Conservation (phyloP, 345 rosid species). For the Kernera saxatilis region DNA sequence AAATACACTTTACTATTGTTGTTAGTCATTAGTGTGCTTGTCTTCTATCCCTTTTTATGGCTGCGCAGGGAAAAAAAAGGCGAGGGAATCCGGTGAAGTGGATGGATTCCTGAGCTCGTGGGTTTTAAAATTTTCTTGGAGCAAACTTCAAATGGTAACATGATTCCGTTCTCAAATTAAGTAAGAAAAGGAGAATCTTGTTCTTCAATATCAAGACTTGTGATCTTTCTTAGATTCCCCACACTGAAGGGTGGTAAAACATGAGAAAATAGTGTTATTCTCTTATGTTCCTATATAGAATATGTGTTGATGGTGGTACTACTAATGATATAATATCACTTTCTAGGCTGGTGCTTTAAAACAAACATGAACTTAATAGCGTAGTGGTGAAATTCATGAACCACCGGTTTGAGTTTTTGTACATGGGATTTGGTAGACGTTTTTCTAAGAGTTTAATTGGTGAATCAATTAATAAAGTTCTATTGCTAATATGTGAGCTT, state of each 20-base stretch:
- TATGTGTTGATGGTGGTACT: background rate
- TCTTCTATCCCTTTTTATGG: background rate
- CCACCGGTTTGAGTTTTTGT: background rate
- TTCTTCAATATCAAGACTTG: slow-evolving; percentile 15
- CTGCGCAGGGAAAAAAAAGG: slow-evolving; percentile 2
- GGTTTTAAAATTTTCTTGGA: slow-evolving; percentile 17
- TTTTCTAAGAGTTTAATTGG: no score
- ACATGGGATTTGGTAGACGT: background rate
- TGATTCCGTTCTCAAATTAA: slow-evolving; percentile 19
- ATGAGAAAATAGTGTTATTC: slow-evolving; percentile 7
- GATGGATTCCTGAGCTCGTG: slow-evolving; percentile 21
- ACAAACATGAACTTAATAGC: background rate
- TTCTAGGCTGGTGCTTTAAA: background rate
- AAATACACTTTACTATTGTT: slow-evolving; percentile 10
- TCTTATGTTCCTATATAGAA: background rate
- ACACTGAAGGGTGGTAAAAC: background rate
- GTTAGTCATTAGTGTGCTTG: background rate
- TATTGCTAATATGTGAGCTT: no score
- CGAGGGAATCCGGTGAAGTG: slow-evolving; percentile 11
- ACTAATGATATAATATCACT: background rate
- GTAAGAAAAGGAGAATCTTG: slow-evolving; percentile 22
- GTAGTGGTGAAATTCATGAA: background rate
- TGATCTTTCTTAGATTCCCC: slow-evolving; percentile 9
- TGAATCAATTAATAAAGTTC: no score
- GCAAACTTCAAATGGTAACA: slow-evolving; percentile 22